A percentile compares a stretch with the other conserved stretches of the same genome.
Evolutionary conservation across 257 asterid species (phyloP).

Genomic region (Solanum megistacrolobum): DNA sequence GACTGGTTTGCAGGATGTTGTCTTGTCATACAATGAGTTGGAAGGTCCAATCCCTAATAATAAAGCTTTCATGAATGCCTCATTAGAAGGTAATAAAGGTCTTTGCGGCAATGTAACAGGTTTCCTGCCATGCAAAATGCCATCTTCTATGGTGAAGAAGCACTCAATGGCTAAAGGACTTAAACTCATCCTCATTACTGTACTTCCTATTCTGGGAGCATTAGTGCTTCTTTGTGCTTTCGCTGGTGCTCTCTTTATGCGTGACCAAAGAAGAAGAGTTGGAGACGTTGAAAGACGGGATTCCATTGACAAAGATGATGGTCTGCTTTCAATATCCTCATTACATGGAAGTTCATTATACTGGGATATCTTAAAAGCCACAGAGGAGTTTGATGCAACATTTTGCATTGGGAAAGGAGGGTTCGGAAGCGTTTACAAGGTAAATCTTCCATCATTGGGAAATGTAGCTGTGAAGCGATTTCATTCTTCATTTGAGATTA

Average conservation of each 20-base stretch:
- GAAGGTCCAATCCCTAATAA: background rate
- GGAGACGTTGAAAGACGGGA: background rate
- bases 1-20: background rate
- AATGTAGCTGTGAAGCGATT: background rate
- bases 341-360: background rate
- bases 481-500: background rate
- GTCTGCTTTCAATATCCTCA: background rate
- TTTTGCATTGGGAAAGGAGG: constrained; percentile 1
- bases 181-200: background rate
- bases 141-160: background rate
- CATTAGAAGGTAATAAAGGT: background rate
- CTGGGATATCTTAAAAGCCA: constrained; percentile 3
- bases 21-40: background rate
- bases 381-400: background rate
- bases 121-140: background rate
- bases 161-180: background rate
- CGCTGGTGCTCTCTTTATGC: background rate
- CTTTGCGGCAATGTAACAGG: background rate
- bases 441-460: background rate
- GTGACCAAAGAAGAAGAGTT: background rate
- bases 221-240: background rate
- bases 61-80: background rate
- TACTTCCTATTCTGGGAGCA: background rate
- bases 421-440: background rate
- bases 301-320: background rate